Evolutionary conservation across 768 basidiomycete species (phyloP).

Genomic region (Suillus tomentosus): DNA sequence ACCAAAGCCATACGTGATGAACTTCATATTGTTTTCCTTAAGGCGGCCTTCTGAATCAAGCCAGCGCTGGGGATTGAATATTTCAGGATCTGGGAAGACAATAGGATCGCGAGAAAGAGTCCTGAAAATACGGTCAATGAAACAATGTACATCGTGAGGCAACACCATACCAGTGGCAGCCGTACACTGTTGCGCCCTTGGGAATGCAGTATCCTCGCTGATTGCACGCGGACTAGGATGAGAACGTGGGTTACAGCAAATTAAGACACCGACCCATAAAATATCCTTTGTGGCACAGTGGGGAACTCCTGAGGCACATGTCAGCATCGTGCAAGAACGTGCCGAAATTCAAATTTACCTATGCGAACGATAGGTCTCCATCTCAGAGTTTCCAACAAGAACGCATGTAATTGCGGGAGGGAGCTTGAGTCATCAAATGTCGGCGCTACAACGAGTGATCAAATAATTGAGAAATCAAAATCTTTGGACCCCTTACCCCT

Average conservation of each 20-base stretch:
- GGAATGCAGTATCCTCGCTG: background rate
- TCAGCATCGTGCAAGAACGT: background rate
- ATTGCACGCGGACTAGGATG: background rate
- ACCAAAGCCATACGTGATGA: no score
- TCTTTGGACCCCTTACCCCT: background rate
- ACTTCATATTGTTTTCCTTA: background rate
- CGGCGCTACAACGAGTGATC: background rate
- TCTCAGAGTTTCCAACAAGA: background rate
- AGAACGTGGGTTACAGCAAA: background rate
- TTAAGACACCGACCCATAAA: background rate
- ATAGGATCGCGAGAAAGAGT: background rate
- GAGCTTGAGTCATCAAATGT: background rate
- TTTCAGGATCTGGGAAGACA: background rate
- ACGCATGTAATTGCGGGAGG: background rate
- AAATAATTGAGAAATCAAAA: background rate
- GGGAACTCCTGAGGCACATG: background rate
- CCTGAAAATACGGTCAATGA: background rate
- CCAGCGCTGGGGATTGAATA: background rate
- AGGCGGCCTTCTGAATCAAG: background rate
- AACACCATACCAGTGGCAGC: background rate
- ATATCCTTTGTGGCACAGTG: background rate
- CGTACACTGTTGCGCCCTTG: background rate
- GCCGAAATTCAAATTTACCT: background rate
- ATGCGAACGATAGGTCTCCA: background rate
- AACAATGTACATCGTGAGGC: background rate